Percentiles rank a stretch among this genome's conserved stretches.
phyloP scores from a whole-genome alignment of 164 flowering plant species.

The Dillenia turbinata region DNA sequence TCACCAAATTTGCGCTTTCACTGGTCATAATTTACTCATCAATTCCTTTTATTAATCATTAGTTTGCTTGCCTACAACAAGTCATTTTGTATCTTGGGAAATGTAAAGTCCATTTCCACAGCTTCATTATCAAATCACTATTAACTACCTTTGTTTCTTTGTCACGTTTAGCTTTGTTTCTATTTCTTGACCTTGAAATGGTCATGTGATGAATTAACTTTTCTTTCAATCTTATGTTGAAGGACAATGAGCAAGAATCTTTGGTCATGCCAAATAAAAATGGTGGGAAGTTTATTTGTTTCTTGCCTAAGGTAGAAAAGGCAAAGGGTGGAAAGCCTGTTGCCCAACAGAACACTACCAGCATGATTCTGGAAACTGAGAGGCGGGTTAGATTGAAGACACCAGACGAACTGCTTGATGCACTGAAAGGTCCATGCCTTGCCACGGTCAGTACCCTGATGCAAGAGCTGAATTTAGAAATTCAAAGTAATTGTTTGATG shows the following conservation, averaged over 20 bases:
- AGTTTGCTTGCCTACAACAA: no score
- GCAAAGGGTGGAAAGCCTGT: constrained; percentile 41
- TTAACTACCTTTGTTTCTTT: no score
- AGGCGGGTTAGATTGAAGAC: constrained; percentile 64
- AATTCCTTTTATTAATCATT: no score
- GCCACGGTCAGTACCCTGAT: constrained; percentile 48
- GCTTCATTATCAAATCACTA: no score
- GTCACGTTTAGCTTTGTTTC: no score
- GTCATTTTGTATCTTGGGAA: no score
- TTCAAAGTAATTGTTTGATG: no score
- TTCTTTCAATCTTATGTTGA: constrained; percentile 20
- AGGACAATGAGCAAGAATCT: constrained; percentile 91
- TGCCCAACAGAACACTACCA: constrained; percentile 55
- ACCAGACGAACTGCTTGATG: constrained; percentile 92
- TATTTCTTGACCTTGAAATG: no score
- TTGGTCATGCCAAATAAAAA: constrained; percentile 58
- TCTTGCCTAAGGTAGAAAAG: constrained; percentile 77
- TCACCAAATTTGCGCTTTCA: no score
- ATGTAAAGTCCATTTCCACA: no score
- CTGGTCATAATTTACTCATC: no score
- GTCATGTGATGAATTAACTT: neutral
- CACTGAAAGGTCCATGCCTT: constrained; percentile 63
- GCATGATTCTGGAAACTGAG: constrained; percentile 76
- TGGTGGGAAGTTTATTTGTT: constrained; percentile 68
- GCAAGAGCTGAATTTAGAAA: neutral